These are phyloP conservation scores for Malassezia japonica DNA, from an alignment of 1,284 basidiomycete genomes.

Conservation along the genomic window DNA sequence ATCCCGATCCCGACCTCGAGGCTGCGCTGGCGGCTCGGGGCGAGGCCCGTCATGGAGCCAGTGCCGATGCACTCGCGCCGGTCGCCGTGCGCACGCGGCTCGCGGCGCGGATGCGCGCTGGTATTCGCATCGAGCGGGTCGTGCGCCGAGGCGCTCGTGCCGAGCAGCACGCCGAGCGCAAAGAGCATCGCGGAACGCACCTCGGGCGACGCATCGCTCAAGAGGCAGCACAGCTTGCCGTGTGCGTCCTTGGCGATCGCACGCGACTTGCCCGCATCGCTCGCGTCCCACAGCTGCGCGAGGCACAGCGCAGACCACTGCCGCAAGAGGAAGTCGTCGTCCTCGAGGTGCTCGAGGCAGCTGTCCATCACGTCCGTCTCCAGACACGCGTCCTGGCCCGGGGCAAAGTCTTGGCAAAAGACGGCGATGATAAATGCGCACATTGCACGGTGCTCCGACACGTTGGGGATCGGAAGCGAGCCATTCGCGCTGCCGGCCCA, in stretches of 20 bases:
- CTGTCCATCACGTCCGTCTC: conserved; percentile 77
- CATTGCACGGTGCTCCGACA: conserved; percentile 95
- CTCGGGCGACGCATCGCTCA: conserved; percentile 82
- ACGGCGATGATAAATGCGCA: conserved; percentile 94
- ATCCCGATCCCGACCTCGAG: conserved; percentile 56
- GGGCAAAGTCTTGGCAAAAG: conserved; percentile 74
- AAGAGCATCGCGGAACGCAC: conserved; percentile 84
- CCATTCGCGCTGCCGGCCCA: background rate
- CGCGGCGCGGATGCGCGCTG: conserved; percentile 22
- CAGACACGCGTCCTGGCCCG: conserved; percentile 77
- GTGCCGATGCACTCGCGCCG: conserved; percentile 58
- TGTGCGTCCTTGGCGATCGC: conserved; percentile 74
- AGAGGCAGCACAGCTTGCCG: conserved; percentile 70
- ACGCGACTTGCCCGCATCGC: conserved; percentile 79
- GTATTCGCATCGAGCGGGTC: conserved; percentile 32
- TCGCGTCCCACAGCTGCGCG: conserved; percentile 86
- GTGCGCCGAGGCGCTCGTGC: conserved; percentile 60
- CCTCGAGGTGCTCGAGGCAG: conserved; percentile 70
- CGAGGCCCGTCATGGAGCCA: conserved; percentile 68
- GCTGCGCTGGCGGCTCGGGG: conserved; percentile 61
- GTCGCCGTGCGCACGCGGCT: conserved; percentile 15
- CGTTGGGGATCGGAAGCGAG: conserved; percentile 63
- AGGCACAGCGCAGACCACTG: conserved; percentile 93
- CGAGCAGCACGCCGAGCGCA: conserved; percentile 85
- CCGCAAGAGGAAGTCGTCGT: conserved; percentile 80